Percentiles rank a stretch among this genome's conserved stretches.
Conservation (phyloP, 2,329 filamentous ascomycete species). For the Helicocarpus griseus region DNA sequence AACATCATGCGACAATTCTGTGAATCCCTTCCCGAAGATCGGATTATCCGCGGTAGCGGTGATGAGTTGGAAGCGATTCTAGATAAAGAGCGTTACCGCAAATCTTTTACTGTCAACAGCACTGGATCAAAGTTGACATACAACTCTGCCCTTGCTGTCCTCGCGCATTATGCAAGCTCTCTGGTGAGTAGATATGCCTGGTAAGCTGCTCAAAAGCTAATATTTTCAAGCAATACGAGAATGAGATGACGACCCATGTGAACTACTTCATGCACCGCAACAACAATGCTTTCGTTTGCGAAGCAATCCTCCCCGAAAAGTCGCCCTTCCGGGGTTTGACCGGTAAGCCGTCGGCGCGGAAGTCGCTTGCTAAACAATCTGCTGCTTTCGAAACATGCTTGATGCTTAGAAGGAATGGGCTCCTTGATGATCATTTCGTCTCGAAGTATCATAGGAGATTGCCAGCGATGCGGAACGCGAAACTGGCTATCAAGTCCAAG, state of each 20-base stretch:
- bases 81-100: slow-evolving; percentile 41
- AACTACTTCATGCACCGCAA: slow-evolving; percentile 52
- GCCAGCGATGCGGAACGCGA: slow-evolving; percentile 77
- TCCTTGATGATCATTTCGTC: slow-evolving; percentile 64
- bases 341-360: slow-evolving; percentile 57
- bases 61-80: slow-evolving; percentile 50
- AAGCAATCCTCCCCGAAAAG: slow-evolving; percentile 65
- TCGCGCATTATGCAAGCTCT: slow-evolving; percentile 64
- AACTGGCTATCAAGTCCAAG: slow-evolving; percentile 69
- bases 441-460: slow-evolving; percentile 62
- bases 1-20: slow-evolving; percentile 65
- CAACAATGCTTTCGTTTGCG: slow-evolving; percentile 58
- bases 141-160: slow-evolving; percentile 58
- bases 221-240: slow-evolving; percentile 33
- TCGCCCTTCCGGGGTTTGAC: slow-evolving; percentile 60
- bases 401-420: slow-evolving; percentile 53
- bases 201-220: neutral
- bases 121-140: slow-evolving; percentile 75
- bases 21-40: slow-evolving; percentile 60
- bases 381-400: slow-evolving; percentile 80
- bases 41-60: slow-evolving; percentile 52
- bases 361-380: slow-evolving; percentile 72
- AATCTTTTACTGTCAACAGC: slow-evolving; percentile 49
- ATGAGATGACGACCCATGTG: slow-evolving; percentile 39
- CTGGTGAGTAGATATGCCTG: slow-evolving; percentile 34